Percentiles rank a stretch among this genome's conserved stretches.
Conservation (phyloP, 192 early-diverging fungal genomes). For the Phycomyces nitens region DNA sequence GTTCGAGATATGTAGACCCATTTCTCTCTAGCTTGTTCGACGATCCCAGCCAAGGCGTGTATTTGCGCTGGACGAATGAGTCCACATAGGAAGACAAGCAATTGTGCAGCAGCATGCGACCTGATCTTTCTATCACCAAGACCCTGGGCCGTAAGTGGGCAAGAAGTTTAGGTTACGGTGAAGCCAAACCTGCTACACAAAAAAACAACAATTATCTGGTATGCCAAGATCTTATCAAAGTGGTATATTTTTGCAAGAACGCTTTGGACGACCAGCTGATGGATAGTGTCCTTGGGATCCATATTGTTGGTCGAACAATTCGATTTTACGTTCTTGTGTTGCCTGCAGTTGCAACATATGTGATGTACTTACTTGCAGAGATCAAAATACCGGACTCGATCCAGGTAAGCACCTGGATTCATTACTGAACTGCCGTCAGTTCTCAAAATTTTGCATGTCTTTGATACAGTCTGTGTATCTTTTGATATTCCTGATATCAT, state of each 20-base stretch:
- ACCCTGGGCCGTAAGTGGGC: constrained; percentile 1
- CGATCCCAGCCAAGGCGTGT: neutral
- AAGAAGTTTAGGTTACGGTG: constrained; percentile 13
- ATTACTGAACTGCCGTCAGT: neutral
- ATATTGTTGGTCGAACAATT: neutral
- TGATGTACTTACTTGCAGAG: constrained; percentile 3
- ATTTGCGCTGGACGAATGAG: constrained; percentile 12
- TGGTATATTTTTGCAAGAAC: neutral
- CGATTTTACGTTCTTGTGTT: neutral
- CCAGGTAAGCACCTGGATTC: neutral
- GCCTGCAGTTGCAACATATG: neutral
- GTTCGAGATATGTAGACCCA: too few relatives aligned
- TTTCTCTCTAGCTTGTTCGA: constrained; percentile 12
- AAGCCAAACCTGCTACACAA: constrained; percentile 7
- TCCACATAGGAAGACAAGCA: constrained; percentile 1
- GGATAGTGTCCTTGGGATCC: neutral
- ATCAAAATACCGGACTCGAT: neutral
- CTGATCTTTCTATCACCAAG: constrained; percentile 10
- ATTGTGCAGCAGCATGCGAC: constrained; percentile 5
- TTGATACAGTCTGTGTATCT: neutral
- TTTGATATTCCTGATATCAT: neutral
- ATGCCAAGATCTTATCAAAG: neutral
- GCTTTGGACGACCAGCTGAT: neutral
- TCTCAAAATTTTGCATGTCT: neutral
- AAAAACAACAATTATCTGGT: constrained; percentile 8